Base-by-base conservation (phyloP, 2,329 filamentous ascomycete species). In the Trichoderma semiorbis region DNA sequence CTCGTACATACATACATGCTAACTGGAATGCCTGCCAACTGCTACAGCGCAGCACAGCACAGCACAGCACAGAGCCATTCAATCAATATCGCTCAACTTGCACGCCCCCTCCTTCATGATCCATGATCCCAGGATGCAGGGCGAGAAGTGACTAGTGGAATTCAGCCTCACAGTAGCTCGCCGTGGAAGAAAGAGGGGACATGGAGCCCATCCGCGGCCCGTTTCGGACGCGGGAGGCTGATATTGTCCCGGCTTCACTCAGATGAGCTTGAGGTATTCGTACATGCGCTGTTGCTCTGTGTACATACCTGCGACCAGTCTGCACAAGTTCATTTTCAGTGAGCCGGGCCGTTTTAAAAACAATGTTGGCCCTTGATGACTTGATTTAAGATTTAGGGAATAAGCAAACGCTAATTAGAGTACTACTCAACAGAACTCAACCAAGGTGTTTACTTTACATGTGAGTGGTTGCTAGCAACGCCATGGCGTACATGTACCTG, bases 161-260 rank as follows among this genome's bases (percentile, higher is more conserved):
- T 64, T 70, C 68, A 70, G 68, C 68, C 68, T 64, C 65, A 68
- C 60, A 58, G 57, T 55, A 62, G 36, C 67, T 26, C 61, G 57
- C 66, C 34, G 34, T 39, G 28, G 28, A 6, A 50, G 43, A 55
- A 60, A 30, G 50, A 43, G 65, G 55, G 55, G 55, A 58, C 39
- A 58, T 30, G 55, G 67, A 53, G 57, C 39, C 21, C 47, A 58
- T 69, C 39, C 57, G 43, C 67, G 67, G 58, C 67, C 57, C 28
- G 21, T 53, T 24, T 62, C 50, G 36, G 55, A 60, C 34, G 65
- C 55, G 55, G 55, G 55, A 60, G 65, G 65, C 65, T 26, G 50
- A 36, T 34, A 58, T n/a, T 61, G 21, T 36, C 24, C 12, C 53
- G 18, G 63, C 14, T 58, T 68, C 26, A 32, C 12, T 58, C 14